Base-by-base conservation (phyloP, 805 yeast species). In the Yarrowia hollandica region DNA sequence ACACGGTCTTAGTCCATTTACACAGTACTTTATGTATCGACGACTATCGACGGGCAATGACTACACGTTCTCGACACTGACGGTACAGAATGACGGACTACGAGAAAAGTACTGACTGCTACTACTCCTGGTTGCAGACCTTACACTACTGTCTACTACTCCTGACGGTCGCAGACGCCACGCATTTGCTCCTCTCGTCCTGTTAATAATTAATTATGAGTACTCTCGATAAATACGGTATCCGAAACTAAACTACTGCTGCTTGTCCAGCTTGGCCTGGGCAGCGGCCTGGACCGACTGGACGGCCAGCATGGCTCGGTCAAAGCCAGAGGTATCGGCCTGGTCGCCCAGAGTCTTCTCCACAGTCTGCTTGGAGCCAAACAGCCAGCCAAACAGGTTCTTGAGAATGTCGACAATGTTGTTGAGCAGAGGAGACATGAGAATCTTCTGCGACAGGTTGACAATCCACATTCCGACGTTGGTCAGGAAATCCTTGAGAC, bases 361-460 rank as follows among this genome's bases (percentile, higher is more conserved):
- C 8, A 48, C 55, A 3, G 55, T 48, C 55, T 48, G 55, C 55
- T 48, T 48, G 39, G 55, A 48, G 55, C 55, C 55, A 48, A 48
- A 48, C n/a, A 48, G 39, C 55, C 55, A 48, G 28, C 39, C 55
- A 33, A 48, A 48, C 12, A 48, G 39, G 55, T 48, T 48, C 55
- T 48, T 48, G 30, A 48, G 55, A 22, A 48, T 48, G 31, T 48
- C 39, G 31, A 48, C 55, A 48, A 48, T 31, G 55, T 48, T 48
- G 55, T 48, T 48, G 39, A 48, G 55, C 55, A 48, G 55, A 22
- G 55, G 55, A 3, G 55, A 48, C 55, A 48, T 48, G 55, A 48
- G 55, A 48, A 48, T 48, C 55, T 48, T 48, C 55, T 48, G 55
- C 28, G 55, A 33, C 16, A 48, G 55, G 39, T 48, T 48, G 30